Evolutionary conservation across 2,329 filamentous ascomycete species (phyloP), one percentile per base, ranked within the genome.

Genomic region (Microthyrium microscopicum): DNA sequence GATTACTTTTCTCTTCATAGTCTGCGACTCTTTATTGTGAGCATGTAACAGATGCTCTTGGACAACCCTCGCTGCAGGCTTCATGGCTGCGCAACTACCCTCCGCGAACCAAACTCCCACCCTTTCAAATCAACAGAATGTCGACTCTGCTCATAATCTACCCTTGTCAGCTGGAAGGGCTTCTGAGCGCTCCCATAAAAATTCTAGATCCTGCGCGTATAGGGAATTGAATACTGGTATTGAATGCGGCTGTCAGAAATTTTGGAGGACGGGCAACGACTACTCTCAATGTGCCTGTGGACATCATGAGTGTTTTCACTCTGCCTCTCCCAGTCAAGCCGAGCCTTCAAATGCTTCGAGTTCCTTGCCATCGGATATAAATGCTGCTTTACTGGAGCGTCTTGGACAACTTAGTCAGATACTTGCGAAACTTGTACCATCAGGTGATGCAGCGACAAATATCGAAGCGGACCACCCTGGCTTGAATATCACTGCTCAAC

Each of bases 261-360:
- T 9, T 39, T 41, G 39, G 49, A 43, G 32, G 41, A 47, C 9
- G 9, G 41, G 47, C 46, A 40, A 51, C 49, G 16, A 57, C 24
- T 44, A 47, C 40, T 51, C 58, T 3, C 58, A 47, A 50, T 70
- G 66, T 48, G 59, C 63, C 35, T 70, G 66, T 42, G 61, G 61
- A 26, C 66, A 70, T 46, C 66, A 70, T 55, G 64, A 65, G 5
- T 70, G 66, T 47, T 70, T 62, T 45, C 66, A 70, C 17, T 40
- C 39, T 30, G 38, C 38, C 33, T 42, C 46, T 26, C 49, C 49
- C 44, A 53, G 48, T 28, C 11, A 28, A 32, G 20, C 18, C 31
- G n/a, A 11, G 18, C 19, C 22, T 20, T n/a, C 21, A 5, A 34
- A 11, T 34, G 13, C 24, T 6, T 31, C 29, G 7, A n/a, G 18